These are phyloP conservation scores for Phytophthora cryptogea DNA, from an alignment of 352 stramenopile genomes.

Conservation along the genomic window DNA sequence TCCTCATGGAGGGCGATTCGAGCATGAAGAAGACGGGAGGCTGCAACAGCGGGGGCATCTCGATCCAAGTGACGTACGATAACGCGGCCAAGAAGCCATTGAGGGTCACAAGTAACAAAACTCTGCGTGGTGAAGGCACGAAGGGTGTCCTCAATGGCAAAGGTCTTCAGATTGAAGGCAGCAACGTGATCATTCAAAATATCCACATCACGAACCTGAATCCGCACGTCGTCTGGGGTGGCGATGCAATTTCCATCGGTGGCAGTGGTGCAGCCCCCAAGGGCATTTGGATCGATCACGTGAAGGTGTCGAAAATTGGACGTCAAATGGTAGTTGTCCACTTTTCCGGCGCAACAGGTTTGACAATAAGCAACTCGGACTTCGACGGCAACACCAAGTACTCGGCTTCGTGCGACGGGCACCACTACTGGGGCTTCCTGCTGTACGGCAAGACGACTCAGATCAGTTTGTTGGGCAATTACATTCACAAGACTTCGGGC, in stretches of 20 bases:
- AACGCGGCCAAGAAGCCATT: conserved; percentile 21
- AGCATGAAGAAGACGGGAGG: conserved; percentile 33
- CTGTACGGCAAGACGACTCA: conserved; percentile 21
- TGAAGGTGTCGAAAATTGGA: conserved; percentile 30
- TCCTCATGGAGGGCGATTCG: conserved; percentile 26
- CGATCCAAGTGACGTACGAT: conserved; percentile 31
- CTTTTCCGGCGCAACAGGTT: conserved; percentile 1
- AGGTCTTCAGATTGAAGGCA: conserved; percentile 24
- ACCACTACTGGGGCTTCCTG: conserved; percentile 50
- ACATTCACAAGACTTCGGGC: conserved; percentile 37
- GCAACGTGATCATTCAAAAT: conserved; percentile 44
- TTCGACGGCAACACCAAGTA: too few species aligned
- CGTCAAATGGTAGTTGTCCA: conserved; percentile 31
- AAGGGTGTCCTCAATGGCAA: conserved; percentile 39
- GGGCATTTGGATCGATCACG: conserved; percentile 39
- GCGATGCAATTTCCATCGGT: conserved; percentile 30
- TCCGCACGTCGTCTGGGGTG: conserved; percentile 29
- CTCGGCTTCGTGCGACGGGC: conserved; percentile 11
- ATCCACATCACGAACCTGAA: conserved; percentile 45
- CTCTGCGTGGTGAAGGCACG: conserved; percentile 29
- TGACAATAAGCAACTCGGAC: conserved; percentile 24
- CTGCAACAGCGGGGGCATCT: conserved; percentile 17
- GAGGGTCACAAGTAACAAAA: conserved; percentile 29
- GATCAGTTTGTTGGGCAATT: conserved; percentile 27
- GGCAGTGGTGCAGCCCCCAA: conserved; percentile 8